phyloP scores from a whole-genome alignment of 495 filamentous ascomycete species.

The Trichoderma orchidacearum region DNA sequence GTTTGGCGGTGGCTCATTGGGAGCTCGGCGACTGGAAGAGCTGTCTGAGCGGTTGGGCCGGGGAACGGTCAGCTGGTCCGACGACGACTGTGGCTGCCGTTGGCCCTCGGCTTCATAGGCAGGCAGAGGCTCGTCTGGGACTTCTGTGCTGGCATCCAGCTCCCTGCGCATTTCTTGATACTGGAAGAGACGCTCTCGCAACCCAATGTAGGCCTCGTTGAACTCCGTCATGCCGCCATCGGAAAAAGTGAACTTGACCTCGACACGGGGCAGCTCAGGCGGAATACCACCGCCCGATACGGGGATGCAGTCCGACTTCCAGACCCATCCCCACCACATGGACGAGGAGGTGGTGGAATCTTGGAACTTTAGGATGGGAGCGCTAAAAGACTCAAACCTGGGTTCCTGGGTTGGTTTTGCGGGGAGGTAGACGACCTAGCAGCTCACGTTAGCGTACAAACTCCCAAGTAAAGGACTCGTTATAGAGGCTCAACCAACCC shows the following conservation, averaged over 20 bases:
- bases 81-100: constrained; percentile 9
- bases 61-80: constrained; percentile 14
- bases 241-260: constrained; percentile 77
- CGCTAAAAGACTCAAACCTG: constrained; percentile 70
- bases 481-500: constrained; percentile 38
- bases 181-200: constrained; percentile 71
- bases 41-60: constrained; percentile 3
- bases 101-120: constrained; percentile 48
- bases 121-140: constrained; percentile 73
- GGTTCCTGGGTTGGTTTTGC: constrained; percentile 41
- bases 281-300: constrained; percentile 78
- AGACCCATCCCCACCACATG: constrained; percentile 93
- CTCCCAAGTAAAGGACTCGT: neutral
- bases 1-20: constrained; percentile 75
- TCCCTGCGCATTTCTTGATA: constrained; percentile 54
- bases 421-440: constrained; percentile 80
- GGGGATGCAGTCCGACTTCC: constrained; percentile 67
- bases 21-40: constrained; percentile 23
- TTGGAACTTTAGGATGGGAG: constrained; percentile 69
- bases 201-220: constrained; percentile 64
- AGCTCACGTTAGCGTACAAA: constrained; percentile 5
- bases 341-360: constrained; percentile 86
- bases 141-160: constrained; percentile 26
- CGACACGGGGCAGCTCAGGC: constrained; percentile 53
- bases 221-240: constrained; percentile 94